Percentiles rank a stretch among this genome's conserved stretches.
Evolutionary conservation across 192 early-diverging fungal species (phyloP).

Genomic region (Coemansia javaensis): DNA sequence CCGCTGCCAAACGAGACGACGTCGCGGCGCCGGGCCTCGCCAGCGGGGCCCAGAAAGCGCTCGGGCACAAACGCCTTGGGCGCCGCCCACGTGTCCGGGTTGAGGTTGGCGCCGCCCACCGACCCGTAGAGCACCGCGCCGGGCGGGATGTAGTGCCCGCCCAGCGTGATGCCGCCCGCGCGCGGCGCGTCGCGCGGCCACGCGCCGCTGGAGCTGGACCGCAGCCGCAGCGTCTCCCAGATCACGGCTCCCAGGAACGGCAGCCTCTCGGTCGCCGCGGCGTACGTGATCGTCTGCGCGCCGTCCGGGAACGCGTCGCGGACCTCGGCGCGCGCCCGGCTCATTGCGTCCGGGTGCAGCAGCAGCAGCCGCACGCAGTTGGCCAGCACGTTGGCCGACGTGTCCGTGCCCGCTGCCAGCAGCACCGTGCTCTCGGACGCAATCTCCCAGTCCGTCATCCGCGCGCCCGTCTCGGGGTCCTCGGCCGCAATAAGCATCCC

Average conservation of each 20-base stretch:
- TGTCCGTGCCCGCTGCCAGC: conserved; percentile 27
- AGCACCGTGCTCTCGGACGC: conserved; percentile 22
- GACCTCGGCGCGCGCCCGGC: neutral
- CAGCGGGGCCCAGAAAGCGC: conserved; percentile 18
- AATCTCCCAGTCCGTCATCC: conserved; percentile 8
- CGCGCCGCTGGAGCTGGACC: conserved; percentile 7
- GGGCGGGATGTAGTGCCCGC: conserved; percentile 13
- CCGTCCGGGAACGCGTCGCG: conserved; percentile 1
- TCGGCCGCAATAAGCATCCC: conserved; percentile 10
- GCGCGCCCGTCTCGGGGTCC: conserved; percentile 22
- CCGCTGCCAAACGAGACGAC: conserved; percentile 24
- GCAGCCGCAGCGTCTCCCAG: conserved; percentile 25
- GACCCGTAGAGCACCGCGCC: conserved; percentile 15
- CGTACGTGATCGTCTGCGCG: conserved; percentile 2
- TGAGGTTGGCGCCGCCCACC: conserved; percentile 19
- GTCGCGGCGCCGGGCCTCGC: conserved; percentile 12
- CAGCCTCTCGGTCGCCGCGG: neutral
- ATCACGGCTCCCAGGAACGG: conserved; percentile 24
- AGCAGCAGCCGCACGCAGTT: conserved; percentile 12
- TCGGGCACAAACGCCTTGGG: conserved; percentile 24
- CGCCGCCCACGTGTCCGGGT: conserved; percentile 12
- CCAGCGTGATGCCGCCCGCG: neutral
- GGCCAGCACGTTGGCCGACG: conserved; percentile 9
- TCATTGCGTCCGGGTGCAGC: conserved; percentile 10
- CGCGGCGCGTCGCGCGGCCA: conserved; percentile 20